phyloP scores from a whole-genome alignment of 306 rosid genomes.

The Sesbania bispinosa region DNA sequence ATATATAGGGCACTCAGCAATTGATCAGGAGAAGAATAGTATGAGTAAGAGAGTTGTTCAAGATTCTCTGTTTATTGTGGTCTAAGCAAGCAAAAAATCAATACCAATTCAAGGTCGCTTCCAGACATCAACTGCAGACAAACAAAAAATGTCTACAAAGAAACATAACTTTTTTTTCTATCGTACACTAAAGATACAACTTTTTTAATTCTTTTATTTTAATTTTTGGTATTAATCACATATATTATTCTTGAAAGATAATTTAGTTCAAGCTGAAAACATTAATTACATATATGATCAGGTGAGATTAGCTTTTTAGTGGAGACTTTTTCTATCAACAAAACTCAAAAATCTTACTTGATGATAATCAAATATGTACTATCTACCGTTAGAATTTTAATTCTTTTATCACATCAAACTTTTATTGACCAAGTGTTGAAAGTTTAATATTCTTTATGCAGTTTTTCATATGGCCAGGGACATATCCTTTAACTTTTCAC shows the following conservation, averaged over 20 bases:
- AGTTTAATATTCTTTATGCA: too few relatives aligned
- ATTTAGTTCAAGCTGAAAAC: too few relatives aligned
- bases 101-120: background rate
- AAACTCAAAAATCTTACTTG: too few relatives aligned
- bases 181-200: background rate
- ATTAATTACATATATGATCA: too few relatives aligned
- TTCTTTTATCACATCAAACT: background rate
- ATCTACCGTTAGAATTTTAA: too few relatives aligned
- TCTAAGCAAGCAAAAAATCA: background rate
- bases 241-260: too few relatives aligned
- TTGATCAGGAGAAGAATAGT: background rate
- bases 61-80: background rate
- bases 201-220: background rate
- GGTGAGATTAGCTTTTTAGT: too few relatives aligned
- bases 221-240: too few relatives aligned
- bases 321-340: too few relatives aligned
- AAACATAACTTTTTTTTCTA: background rate
- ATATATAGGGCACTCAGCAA: slow-evolving; percentile 1
- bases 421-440: background rate
- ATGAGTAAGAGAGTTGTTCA: background rate
- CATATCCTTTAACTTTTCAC: too few relatives aligned
- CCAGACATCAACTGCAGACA: background rate
- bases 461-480: background rate
- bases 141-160: background rate
- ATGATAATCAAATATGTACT: too few relatives aligned